Base-by-base conservation (phyloP, 1,284 basidiomycete species). In the Somion occarium region DNA sequence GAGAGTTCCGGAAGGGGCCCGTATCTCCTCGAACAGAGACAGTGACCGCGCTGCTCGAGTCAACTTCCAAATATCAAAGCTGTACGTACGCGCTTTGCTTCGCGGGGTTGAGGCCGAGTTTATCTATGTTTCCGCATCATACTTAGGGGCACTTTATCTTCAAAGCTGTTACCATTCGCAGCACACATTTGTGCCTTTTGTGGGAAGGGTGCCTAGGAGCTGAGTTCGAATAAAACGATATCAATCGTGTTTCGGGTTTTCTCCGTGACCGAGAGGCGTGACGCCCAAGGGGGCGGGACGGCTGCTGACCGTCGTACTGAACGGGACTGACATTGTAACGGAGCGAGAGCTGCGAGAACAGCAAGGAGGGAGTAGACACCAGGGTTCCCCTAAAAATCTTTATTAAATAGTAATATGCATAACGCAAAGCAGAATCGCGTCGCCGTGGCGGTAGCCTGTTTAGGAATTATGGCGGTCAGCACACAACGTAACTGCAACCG, bases 241-340 rank as follows among this genome's bases (percentile, higher is more conserved):
- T 53, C 61, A 61, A 62, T 62, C 62, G 56, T 56, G 62, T 63
- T 63, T 61, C 58, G 57, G 55, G 43, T 54, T 20, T 55, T 45
- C 44, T 48, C 50, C 56, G 60, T 61, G 57, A 62, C 61, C 52
- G 22, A 56, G 59, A 57, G 57, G 56, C 53, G 50, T 44, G 53
- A 46, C 46, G 18, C 12, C 47, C 34, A 24, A 49, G 2, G 34
- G 15, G 38, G 47, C 47, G 48, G 34, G 19, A 46, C 53, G 46
- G 53, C 53, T 51, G 49, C 46, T 44, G 44, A 34, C 34, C 39
- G 43, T 42, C 39, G 9, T 34, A 34, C 30, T n/a, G 30, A 7
- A 15, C 15, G 30, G 7, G 30, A 15, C 15, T 34, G 30, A 34
- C 30, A 34, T 7, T 15, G 30, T 15, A 34, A 7, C 30, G 30